These are phyloP conservation scores for Centella asiatica DNA, from an alignment of 129 eudicot genomes.

Conservation along the genomic window DNA sequence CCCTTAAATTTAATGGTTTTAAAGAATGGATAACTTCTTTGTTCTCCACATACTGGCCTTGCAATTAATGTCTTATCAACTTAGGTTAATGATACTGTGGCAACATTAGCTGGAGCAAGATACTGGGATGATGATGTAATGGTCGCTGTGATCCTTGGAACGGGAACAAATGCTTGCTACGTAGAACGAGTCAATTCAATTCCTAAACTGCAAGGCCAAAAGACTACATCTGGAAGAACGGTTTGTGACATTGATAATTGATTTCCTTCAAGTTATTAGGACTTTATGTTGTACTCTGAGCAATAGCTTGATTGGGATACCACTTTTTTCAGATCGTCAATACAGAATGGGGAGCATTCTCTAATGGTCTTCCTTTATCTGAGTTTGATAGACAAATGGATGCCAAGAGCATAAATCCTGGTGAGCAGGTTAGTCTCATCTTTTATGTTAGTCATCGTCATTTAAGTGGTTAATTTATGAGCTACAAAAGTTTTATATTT, in stretches of 20 bases:
- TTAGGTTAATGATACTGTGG: conserved; percentile 87
- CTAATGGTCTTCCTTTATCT: conserved; percentile 70
- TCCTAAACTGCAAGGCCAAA: conserved; percentile 40
- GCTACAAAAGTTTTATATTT: neutral
- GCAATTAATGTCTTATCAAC: conserved; percentile 15
- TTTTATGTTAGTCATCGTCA: neutral
- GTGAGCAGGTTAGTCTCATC: conserved; percentile 52
- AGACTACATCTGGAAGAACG: conserved; percentile 41
- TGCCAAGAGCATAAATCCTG: conserved; percentile 74
- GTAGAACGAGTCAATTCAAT: conserved; percentile 62
- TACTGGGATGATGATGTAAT: conserved; percentile 80
- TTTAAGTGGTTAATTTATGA: neutral
- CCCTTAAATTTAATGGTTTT: neutral
- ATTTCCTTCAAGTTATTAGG: neutral
- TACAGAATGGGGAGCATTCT: conserved; percentile 94
- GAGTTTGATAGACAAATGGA: conserved; percentile 73
- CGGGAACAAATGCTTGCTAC: conserved; percentile 91
- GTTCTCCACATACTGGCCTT: neutral
- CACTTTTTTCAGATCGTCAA: conserved; percentile 44
- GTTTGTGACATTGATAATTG: conserved; percentile 26
- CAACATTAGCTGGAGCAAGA: conserved; percentile 80
- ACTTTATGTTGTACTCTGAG: neutral
- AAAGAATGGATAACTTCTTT: neutral
- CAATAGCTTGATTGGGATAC: neutral
- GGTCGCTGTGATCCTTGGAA: conserved; percentile 85